phyloP scores from a whole-genome alignment of 148 eudicot genomes.

The Cornus suecica region DNA sequence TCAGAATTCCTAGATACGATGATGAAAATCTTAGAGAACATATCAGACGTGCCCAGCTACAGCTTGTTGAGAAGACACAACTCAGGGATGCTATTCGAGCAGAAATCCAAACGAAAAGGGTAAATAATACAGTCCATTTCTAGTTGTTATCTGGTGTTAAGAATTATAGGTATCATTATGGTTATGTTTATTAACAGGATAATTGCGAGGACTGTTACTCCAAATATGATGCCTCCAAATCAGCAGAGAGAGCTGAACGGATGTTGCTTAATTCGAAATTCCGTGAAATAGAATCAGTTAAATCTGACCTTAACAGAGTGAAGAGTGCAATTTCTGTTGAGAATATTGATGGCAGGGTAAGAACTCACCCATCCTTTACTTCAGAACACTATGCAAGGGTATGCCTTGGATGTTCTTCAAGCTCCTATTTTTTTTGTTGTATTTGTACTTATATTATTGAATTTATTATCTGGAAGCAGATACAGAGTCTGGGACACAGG shows the following conservation, averaged over 20 bases:
- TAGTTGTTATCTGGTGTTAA: constrained; percentile 1
- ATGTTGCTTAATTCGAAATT: constrained; percentile 50
- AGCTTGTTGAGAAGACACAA: constrained; percentile 57
- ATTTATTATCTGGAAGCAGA: constrained; percentile 38
- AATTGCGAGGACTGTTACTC: constrained; percentile 29
- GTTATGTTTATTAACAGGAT: constrained; percentile 43
- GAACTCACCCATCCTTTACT: constrained; percentile 14
- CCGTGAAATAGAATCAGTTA: constrained; percentile 71
- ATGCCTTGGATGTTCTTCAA: not conserved
- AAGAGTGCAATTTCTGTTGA: constrained; percentile 73
- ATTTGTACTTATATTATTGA: constrained; percentile 4
- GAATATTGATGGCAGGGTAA: constrained; percentile 66
- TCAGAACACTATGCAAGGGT: not conserved
- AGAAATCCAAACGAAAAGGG: constrained; percentile 48
- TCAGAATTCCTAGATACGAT: constrained; percentile 69
- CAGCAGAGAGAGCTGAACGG: constrained; percentile 58
- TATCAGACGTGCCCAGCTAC: constrained; percentile 43
- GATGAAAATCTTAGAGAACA: constrained; percentile 62
- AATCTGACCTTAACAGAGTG: constrained; percentile 54
- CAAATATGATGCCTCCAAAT: constrained; percentile 42
- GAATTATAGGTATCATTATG: constrained; percentile 9
- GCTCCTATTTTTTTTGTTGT: not conserved
- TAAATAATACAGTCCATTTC: constrained; percentile 25
- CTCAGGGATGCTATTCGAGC: constrained; percentile 55
- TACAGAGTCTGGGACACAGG: constrained; percentile 58